Evolutionary conservation across 208 protist species (phyloP).

Genomic region (Hexamita inflata): DNA sequence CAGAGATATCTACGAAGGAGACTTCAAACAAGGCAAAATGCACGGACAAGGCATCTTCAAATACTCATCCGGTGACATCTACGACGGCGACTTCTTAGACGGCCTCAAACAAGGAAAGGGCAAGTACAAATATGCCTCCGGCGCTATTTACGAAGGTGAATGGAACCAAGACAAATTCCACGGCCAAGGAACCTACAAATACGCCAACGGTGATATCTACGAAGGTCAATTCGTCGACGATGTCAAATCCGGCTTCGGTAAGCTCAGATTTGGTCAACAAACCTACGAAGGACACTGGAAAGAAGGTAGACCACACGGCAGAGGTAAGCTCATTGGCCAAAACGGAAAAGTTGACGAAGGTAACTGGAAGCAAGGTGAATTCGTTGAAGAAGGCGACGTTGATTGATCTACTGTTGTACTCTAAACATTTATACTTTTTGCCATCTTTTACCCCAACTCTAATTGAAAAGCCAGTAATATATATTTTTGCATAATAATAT

Average conservation of each 20-base stretch:
- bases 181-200: slow-evolving; percentile 14
- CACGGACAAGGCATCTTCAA: slow-evolving; percentile 38
- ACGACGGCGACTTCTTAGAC: slow-evolving; percentile 22
- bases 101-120: slow-evolving; percentile 15
- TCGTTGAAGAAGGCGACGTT: too few species aligned
- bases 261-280: neutral
- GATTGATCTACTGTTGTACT: too few species aligned
- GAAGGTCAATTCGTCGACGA: slow-evolving; percentile 27
- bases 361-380: too few species aligned
- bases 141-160: slow-evolving; percentile 20
- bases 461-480: too few species aligned
- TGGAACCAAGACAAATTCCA: slow-evolving; percentile 22
- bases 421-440: too few species aligned
- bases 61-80: slow-evolving; percentile 32
- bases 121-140: neutral
- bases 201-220: slow-evolving; percentile 25
- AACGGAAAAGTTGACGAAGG: slow-evolving; percentile 37
- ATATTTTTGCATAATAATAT: too few species aligned
- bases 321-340: slow-evolving; percentile 4
- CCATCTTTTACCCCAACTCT: too few species aligned
- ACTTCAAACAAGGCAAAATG: slow-evolving; percentile 31
- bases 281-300: slow-evolving; percentile 28
- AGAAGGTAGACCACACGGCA: slow-evolving; percentile 22
- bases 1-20: slow-evolving; percentile 41
- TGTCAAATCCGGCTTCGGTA: slow-evolving; percentile 28